Evolutionary conservation across 2,329 filamentous ascomycete species (phyloP), one percentile per base, ranked within the genome.

Genomic region (Aspergillus tamarii): DNA sequence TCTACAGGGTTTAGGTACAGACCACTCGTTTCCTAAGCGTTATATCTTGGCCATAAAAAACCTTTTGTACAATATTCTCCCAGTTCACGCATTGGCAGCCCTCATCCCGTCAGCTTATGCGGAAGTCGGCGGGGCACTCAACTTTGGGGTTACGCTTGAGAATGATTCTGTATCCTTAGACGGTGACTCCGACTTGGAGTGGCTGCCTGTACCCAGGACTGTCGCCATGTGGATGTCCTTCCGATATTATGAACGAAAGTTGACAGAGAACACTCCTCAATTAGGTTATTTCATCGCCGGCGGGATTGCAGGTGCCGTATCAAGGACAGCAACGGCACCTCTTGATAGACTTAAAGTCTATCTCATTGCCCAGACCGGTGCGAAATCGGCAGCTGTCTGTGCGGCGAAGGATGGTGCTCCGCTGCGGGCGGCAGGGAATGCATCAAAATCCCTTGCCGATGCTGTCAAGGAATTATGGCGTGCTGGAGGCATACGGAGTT

Each of bases 301-400:
- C 84, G 95, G 93, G 79, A 85, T 96, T 77, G 93, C 94, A 77
- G 95, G 95, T 77, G 94, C 93, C 78, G 90, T 97, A 73, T 98
- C 94, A 76, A 90, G 95, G 76, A 98, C 95, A 76, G 91, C 92
- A 67, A 99, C 95, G 70, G 95, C 95, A 65, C 95, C 95, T 64
- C 89, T 99, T 79, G 95, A 99, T 82, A 93, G 95, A 72, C 84
- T 99, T 64, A 98, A 98, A 82, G 95, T 99, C 69, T 98, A 96
- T 78, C 87, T 99, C 59, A 95, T 99, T 73, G 94, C 96, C 59
- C 94, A 96, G 79, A 96, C 93, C 63, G 86, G 84, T 67, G 82
- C 84, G 61, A 85, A 84, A 63, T 74, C 86, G 69, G 81, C 84
- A 71, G 87, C 88, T 11, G 78, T 90, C 53, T 80, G 85, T 62